These are phyloP conservation scores for Epichloe gansuensis DNA, from an alignment of 2,329 filamentous ascomycete species.

Conservation along the genomic window DNA sequence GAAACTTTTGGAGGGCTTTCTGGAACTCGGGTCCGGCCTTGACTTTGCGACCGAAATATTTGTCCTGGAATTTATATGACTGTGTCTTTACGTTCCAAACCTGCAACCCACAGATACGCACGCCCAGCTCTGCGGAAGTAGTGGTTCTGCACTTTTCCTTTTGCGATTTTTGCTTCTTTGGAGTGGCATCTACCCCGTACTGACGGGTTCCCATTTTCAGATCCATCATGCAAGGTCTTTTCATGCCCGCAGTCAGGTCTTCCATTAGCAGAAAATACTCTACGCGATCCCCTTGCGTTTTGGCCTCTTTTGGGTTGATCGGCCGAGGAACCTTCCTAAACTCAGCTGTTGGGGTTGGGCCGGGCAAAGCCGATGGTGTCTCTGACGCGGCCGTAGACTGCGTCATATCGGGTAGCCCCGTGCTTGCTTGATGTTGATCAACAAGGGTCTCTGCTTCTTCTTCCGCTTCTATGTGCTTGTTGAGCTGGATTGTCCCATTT, in stretches of 20 bases:
- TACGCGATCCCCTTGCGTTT: slow-evolving; percentile 50
- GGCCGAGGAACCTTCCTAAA: slow-evolving; percentile 41
- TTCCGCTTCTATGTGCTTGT: background rate
- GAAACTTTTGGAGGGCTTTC: slow-evolving; percentile 72
- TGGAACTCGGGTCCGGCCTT: slow-evolving; percentile 85
- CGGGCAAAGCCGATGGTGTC: slow-evolving; percentile 23
- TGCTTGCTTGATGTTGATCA: background rate
- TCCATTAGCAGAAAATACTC: slow-evolving; percentile 90
- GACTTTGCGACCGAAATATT: slow-evolving; percentile 85
- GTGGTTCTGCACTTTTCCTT: slow-evolving; percentile 84
- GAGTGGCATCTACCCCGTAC: slow-evolving; percentile 81
- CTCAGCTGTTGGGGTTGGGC: slow-evolving; percentile 23
- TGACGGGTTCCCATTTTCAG: slow-evolving; percentile 98
- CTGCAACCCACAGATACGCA: slow-evolving; percentile 89
- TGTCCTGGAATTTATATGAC: slow-evolving; percentile 90
- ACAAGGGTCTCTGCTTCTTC: background rate
- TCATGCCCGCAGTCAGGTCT: slow-evolving; percentile 93
- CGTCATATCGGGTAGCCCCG: background rate
- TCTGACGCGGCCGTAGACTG: slow-evolving; percentile 15
- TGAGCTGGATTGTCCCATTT: background rate
- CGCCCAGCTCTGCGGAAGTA: slow-evolving; percentile 81
- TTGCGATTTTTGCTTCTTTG: slow-evolving; percentile 89
- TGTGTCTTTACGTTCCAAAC: slow-evolving; percentile 82
- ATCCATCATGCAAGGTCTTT: slow-evolving; percentile 89
- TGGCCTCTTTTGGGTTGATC: slow-evolving; percentile 50